phyloP scores from a whole-genome alignment of 2,329 filamentous ascomycete species.

The Pseudogymnoascus verrucosus region DNA sequence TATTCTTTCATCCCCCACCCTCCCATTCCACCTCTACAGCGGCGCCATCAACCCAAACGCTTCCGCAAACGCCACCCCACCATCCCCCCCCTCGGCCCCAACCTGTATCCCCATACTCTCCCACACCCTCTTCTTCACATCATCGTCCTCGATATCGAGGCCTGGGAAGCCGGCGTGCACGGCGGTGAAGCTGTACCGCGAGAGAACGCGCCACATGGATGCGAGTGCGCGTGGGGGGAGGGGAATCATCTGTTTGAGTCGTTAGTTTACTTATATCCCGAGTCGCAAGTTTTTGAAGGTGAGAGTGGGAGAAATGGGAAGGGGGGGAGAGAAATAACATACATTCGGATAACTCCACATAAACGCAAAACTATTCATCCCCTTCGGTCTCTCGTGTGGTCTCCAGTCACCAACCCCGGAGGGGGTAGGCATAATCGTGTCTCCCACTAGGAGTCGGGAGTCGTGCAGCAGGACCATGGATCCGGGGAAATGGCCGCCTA shows the following conservation, averaged over 20 bases:
- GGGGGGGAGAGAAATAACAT: slow-evolving; percentile 19
- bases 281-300: not conserved
- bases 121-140: slow-evolving; percentile 57
- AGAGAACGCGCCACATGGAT: slow-evolving; percentile 62
- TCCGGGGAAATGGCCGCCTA: slow-evolving; percentile 74
- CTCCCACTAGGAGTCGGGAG: slow-evolving; percentile 60
- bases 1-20: not conserved
- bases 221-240: slow-evolving; percentile 54
- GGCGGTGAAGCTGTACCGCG: slow-evolving; percentile 51
- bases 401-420: slow-evolving; percentile 42
- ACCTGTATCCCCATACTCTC: slow-evolving; percentile 73
- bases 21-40: not conserved
- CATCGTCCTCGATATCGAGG: slow-evolving; percentile 47
- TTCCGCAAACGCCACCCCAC: not conserved
- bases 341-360: slow-evolving; percentile 69
- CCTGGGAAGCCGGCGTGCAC: slow-evolving; percentile 62
- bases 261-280: slow-evolving; percentile 14
- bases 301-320: not conserved
- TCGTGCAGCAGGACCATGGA: slow-evolving; percentile 59
- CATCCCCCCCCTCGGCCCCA: slow-evolving; percentile 24
- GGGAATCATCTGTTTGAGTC: slow-evolving; percentile 49
- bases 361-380: slow-evolving; percentile 54
- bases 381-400: slow-evolving; percentile 33
- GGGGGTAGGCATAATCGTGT: slow-evolving; percentile 67
- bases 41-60: not conserved